Base-by-base conservation (phyloP, 495 filamentous ascomycete genomes). In the Durotheca rogersii region DNA sequence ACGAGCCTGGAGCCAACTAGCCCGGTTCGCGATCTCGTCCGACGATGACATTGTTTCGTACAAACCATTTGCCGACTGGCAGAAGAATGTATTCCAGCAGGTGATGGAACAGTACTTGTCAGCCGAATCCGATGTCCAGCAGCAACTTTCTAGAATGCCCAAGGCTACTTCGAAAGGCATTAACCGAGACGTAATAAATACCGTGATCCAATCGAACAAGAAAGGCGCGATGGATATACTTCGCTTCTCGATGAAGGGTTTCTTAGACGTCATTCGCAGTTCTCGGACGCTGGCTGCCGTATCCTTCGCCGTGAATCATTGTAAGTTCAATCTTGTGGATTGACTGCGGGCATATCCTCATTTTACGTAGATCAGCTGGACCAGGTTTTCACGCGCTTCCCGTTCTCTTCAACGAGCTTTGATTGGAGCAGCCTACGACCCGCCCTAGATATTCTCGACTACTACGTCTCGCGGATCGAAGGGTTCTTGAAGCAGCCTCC, bases 1-100 rank as follows among this genome's bases (percentile, higher is more conserved):
- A 10, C 80, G 84, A 23, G 80, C 89, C 10, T 96, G 92, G 92
- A 72, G 75, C 36, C 83, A 88, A 60, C 78, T 97, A 25, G 80
- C 85, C 6, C 77, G 81, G 6, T 96, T 90, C 60, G 81, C 92
- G 52, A 59, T 90, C 4, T 82, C 84, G 0, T 80, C 73, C 0
- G 63, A 77, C 15, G 79, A 84, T 51, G 72, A 78, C 37, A 53
- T 67, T 4, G 64, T 63, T 6, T 71, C 68, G 10, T 76, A 86
- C 21, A 74, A 75, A 41, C 75, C 77, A 2, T 85, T 91, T 41
- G 75, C 73, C 6, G 69, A 75, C n/a, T 95, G 90, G 90, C 76
- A 86, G 57, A 75, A 73, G 55, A 81, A 64, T 21, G 62, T 79
- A 29, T 75, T 76, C 43, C 65, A 69, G 47, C 72, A 75, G 33